These are phyloP conservation scores for Cercospora sp. DNA, from an alignment of 2,329 filamentous ascomycete genomes.

Conservation along the genomic window DNA sequence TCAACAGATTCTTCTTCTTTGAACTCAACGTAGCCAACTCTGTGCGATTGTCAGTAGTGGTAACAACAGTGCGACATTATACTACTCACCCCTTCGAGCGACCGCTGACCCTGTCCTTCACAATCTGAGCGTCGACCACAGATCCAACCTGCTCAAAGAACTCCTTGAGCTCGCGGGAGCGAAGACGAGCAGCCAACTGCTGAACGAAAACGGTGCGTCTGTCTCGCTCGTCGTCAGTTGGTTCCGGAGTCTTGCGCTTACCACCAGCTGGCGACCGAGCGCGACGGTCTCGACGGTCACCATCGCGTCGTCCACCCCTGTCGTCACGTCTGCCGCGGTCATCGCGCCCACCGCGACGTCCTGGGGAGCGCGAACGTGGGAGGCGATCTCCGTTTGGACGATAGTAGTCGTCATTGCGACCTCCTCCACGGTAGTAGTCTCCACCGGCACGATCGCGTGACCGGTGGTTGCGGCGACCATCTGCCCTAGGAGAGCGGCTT, in stretches of 20 bases:
- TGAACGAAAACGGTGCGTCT: slow-evolving; percentile 97
- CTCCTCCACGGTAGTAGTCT: slow-evolving; percentile 44
- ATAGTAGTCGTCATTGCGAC: slow-evolving; percentile 42
- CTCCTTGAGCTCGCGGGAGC: slow-evolving; percentile 85
- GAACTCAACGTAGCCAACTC: slow-evolving; percentile 99
- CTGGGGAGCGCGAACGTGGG: slow-evolving; percentile 65
- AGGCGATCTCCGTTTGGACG: slow-evolving; percentile 48
- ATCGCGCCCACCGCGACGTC: slow-evolving; percentile 58
- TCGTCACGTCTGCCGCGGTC: slow-evolving; percentile 48
- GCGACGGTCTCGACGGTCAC: slow-evolving; percentile 49
- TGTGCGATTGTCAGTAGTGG: slow-evolving; percentile 50
- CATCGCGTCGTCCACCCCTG: slow-evolving; percentile 60
- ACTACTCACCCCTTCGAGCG: slow-evolving; percentile 87
- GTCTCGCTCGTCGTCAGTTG: slow-evolving; percentile 94
- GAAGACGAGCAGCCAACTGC: slow-evolving; percentile 89
- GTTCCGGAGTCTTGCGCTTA: slow-evolving; percentile 58
- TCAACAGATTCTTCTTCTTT: slow-evolving; percentile 91
- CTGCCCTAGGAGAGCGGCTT: slow-evolving; percentile 30
- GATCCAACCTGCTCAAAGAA: slow-evolving; percentile 91
- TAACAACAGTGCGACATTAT: slow-evolving; percentile 1
- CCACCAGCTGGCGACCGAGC: slow-evolving; percentile 45
- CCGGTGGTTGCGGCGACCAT: slow-evolving; percentile 27
- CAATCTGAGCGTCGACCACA: slow-evolving; percentile 96
- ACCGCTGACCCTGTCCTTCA: slow-evolving; percentile 94
- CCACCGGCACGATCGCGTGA: slow-evolving; percentile 34